These are phyloP conservation scores for Boletus reticuloceps DNA, from an alignment of 768 basidiomycete species.

Conservation along the genomic window DNA sequence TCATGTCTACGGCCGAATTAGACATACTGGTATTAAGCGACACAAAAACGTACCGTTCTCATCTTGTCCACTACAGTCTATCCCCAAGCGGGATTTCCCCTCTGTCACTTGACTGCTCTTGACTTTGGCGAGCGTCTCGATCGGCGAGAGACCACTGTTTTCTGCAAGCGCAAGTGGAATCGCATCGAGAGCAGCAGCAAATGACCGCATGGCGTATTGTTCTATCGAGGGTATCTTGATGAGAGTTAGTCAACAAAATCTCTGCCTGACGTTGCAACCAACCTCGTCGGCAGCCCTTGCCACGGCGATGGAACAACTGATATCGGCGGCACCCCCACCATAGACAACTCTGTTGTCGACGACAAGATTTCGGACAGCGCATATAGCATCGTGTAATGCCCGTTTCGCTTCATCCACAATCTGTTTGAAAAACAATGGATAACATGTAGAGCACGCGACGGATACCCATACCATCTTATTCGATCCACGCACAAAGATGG, in stretches of 20 bases:
- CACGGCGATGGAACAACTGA: conserved; percentile 91
- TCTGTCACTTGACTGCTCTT: conserved; percentile 91
- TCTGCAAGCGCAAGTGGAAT: conserved; percentile 95
- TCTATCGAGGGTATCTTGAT: conserved; percentile 90
- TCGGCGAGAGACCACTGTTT: conserved; percentile 95
- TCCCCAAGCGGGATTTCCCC: conserved; percentile 81
- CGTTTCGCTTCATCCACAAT: conserved; percentile 99
- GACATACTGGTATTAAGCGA: neutral
- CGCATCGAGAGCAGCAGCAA: conserved; percentile 92
- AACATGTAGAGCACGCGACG: neutral
- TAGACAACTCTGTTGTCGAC: conserved; percentile 97
- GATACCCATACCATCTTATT: conserved; percentile 92
- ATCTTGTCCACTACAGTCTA: conserved; percentile 85
- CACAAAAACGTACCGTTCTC: conserved; percentile 66
- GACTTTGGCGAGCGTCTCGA: conserved; percentile 94
- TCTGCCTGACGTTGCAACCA: conserved; percentile 9
- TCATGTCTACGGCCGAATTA: conserved; percentile 72
- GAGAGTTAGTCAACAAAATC: neutral
- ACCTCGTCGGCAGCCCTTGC: conserved; percentile 94
- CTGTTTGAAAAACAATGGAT: conserved; percentile 43
- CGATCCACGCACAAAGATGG: conserved; percentile 94
- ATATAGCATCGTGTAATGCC: conserved; percentile 95
- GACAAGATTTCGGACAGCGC: conserved; percentile 93
- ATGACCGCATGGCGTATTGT: conserved; percentile 99
- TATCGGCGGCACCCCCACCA: conserved; percentile 97